phyloP scores from a whole-genome alignment of 441 rosid genomes.

The Breynia disticha region DNA sequence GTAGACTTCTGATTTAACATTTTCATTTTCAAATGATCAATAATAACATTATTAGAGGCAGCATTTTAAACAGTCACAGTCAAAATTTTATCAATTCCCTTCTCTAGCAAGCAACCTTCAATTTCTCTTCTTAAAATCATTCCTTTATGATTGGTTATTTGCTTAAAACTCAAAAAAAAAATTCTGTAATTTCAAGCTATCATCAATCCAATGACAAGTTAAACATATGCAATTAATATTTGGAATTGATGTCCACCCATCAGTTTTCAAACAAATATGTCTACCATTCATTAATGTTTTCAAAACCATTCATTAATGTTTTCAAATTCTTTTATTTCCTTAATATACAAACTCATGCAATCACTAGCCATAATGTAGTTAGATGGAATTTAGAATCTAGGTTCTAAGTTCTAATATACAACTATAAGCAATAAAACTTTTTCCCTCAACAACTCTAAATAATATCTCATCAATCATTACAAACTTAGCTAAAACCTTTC shows the following conservation, averaged over 20 bases:
- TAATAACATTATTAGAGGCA: background rate
- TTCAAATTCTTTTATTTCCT: background rate
- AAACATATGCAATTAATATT: background rate
- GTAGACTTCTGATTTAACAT: background rate
- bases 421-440: background rate
- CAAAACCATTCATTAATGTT: no score
- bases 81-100: background rate
- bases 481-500: no score
- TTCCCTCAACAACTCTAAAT: background rate
- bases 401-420: background rate
- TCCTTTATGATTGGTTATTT: background rate
- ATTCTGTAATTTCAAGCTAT: background rate
- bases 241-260: background rate
- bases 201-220: background rate
- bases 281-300: background rate
- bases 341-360: background rate
- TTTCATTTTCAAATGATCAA: background rate
- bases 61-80: background rate
- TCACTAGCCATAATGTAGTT: background rate
- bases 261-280: background rate
- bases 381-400: background rate
- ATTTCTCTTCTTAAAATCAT: background rate
- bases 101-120: background rate
- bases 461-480: background rate
- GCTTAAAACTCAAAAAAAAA: background rate